Percentiles rank a stretch among this genome's conserved stretches.
Evolutionary conservation across 2,329 filamentous ascomycete genomes (phyloP).

Genomic region (Xylaria multiplex): DNA sequence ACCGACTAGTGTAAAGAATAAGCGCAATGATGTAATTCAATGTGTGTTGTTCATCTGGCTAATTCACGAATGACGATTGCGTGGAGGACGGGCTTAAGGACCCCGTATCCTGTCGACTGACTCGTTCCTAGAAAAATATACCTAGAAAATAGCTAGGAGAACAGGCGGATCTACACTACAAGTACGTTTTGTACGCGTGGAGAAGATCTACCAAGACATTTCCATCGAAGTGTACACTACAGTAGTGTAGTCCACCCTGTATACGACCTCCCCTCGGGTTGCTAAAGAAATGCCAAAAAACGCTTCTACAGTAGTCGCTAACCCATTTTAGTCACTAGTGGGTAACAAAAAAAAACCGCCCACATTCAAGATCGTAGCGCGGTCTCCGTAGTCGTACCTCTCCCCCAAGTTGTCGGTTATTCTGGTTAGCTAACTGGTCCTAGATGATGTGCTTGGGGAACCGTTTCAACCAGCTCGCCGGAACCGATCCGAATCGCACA

Average conservation of each 20-base stretch:
- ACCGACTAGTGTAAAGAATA: neutral
- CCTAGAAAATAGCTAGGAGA: too few species aligned
- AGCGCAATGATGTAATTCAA: conserved; percentile 27
- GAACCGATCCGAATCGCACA: conserved; percentile 28
- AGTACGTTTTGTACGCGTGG: neutral
- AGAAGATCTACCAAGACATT: neutral
- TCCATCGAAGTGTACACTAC: too few species aligned
- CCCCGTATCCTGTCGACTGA: too few species aligned
- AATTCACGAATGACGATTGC: conserved; percentile 1
- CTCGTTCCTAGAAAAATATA: too few species aligned
- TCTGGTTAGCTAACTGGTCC: conserved; percentile 6
- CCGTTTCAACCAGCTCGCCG: conserved; percentile 21
- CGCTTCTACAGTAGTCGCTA: too few species aligned
- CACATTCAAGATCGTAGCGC: conserved; percentile 22
- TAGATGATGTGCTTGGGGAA: conserved; percentile 5
- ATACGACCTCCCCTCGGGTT: neutral
- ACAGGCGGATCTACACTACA: too few species aligned
- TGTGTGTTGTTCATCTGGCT: neutral
- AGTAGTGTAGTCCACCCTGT: too few species aligned
- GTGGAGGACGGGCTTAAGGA: too few species aligned
- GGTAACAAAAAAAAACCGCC: neutral
- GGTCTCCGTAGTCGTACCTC: conserved; percentile 4
- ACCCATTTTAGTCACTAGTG: neutral
- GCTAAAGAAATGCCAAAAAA: neutral
- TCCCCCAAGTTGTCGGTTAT: conserved; percentile 5